Base-by-base conservation (phyloP, 2,329 filamentous ascomycete genomes). In the Pseudogymnoascus sp. region DNA sequence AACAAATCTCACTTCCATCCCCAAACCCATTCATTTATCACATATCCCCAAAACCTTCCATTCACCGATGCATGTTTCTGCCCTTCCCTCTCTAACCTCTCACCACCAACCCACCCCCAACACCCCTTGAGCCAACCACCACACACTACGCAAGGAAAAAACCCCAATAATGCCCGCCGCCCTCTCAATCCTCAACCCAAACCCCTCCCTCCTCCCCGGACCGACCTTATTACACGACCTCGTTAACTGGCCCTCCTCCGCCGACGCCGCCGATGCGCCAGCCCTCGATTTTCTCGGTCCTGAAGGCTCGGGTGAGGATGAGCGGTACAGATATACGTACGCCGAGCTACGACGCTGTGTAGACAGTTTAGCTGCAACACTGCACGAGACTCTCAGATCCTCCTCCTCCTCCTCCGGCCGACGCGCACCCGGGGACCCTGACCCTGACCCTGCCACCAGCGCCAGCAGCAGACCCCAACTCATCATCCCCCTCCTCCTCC, bases 401-500 rank as follows among this genome's bases (percentile, higher is more conserved):
- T 47, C 14, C 54, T 61, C 29, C 7, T 31, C 29, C 29, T 31
- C 29, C 29, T 31, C 29, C 7, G 8, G 1, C 6, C 29, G 36
- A 62, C 66, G 11, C 21, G 21, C 21, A 64, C 65, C 23, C 5
- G 23, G 23, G 8, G 18, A 45, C 40, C 40, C 18, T 14, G 42
- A 11, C 39, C 7, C 11, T 12, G 18, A 45, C 40, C 40, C 18
- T 14, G 42, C 18, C 39, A 31, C 11, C 36, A 4, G 16, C 8
- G 5, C n/a, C 18, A 21, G 16, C 16, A 16, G 42, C 18, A 16
- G 59, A 34, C 63, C 31, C 47, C 77, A 79, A 59, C 73, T 81
- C 14, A 75, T 96, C 37, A 80, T 96, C 39, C 92, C 93, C 0
- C 77, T 96, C 2, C 80, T 96, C 18, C 75, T 96, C 14, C 87